A percentile compares a stretch with the other conserved stretches of the same genome.
phyloP scores from a whole-genome alignment of 129 eudicot genomes.

The Daucus carota region DH1_v3.0 NC_030384.2:41435001-41435500 shows the following conservation, averaged over 20 bases:
- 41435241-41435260: slow-evolving; percentile 44
- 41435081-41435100: slow-evolving; percentile 84
- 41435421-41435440: slow-evolving; percentile 40
- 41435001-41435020: slow-evolving; percentile 92
- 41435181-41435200: too few relatives aligned
- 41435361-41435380: slow-evolving; percentile 90
- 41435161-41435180: slow-evolving; percentile 32
- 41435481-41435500: slow-evolving; percentile 43
- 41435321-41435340: slow-evolving; percentile 93
- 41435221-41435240: slow-evolving; percentile 29
- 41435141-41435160: slow-evolving; percentile 96
- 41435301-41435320: slow-evolving; percentile 96
- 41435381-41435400: slow-evolving; percentile 83
- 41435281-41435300: slow-evolving; percentile 69
- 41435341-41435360: slow-evolving; percentile 97
- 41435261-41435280: slow-evolving; percentile 86
- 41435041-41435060: slow-evolving; percentile 98
- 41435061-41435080: slow-evolving; percentile 94
- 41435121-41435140: slow-evolving; percentile 83
- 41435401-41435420: slow-evolving; percentile 59
- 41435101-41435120: slow-evolving; percentile 86
- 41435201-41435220: background rate
- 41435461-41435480: slow-evolving; percentile 24
- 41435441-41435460: background rate
- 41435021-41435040: slow-evolving; percentile 99